These are phyloP conservation scores for Candolleomyces eurysporus DNA, from an alignment of 768 basidiomycete species.

Conservation along the genomic window DNA sequence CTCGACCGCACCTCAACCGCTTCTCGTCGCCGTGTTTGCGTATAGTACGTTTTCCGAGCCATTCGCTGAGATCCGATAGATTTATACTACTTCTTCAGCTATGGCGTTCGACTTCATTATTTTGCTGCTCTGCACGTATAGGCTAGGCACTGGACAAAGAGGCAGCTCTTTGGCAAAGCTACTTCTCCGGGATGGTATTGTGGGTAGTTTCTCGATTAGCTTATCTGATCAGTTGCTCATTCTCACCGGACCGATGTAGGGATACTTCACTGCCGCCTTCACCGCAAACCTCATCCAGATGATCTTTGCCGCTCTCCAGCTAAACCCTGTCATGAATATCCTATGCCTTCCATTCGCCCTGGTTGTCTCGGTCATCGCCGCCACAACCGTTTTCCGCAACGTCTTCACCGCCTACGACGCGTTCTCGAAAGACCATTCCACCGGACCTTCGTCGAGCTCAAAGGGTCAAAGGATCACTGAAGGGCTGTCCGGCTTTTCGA, in stretches of 20 bases:
- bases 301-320: slow-evolving; percentile 26
- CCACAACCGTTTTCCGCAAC: slow-evolving; percentile 35
- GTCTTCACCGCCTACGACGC: slow-evolving; percentile 31
- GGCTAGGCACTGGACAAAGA: slow-evolving; percentile 19
- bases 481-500: neutral
- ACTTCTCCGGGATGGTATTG: slow-evolving; percentile 32
- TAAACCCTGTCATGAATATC: slow-evolving; percentile 35
- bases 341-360: slow-evolving; percentile 31
- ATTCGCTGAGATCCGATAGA: neutral
- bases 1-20: slow-evolving; percentile 26
- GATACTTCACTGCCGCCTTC: slow-evolving; percentile 32
- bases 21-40: slow-evolving; percentile 29
- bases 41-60: slow-evolving; percentile 24
- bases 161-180: slow-evolving; percentile 26
- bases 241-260: slow-evolving; percentile 10
- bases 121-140: slow-evolving; percentile 26
- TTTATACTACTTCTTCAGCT: slow-evolving; percentile 15
- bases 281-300: slow-evolving; percentile 32
- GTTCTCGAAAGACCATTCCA: slow-evolving; percentile 19
- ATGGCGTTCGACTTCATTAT: slow-evolving; percentile 33
- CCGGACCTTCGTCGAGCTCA: slow-evolving; percentile 2
- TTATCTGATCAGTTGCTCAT: neutral
- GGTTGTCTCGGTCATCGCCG: slow-evolving; percentile 34
- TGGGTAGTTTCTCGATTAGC: slow-evolving; percentile 9
- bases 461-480: neutral